A percentile compares a stretch with the other conserved stretches of the same genome.
Conservation (phyloP, 2,329 filamentous ascomycete species). For the Fusarium albidum region DNA sequence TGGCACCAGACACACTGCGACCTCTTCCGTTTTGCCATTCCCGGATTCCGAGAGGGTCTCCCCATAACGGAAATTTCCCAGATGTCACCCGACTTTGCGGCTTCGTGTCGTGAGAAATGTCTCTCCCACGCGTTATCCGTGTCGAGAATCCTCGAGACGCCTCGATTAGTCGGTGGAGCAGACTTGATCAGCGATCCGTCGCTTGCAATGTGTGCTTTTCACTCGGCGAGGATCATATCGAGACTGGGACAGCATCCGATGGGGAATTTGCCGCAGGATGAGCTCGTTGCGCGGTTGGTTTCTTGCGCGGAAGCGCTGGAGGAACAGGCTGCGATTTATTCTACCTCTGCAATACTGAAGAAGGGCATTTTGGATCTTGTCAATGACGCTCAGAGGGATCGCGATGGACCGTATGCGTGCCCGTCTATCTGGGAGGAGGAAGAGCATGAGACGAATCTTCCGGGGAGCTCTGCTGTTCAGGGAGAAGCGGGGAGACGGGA, state of each 20-base stretch:
- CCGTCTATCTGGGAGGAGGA: conserved; percentile 23
- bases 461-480: background rate
- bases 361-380: conserved; percentile 20
- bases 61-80: conserved; percentile 2
- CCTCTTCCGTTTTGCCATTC: conserved; percentile 35
- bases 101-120: conserved; percentile 13
- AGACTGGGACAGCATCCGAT: conserved; percentile 19
- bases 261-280: conserved; percentile 7
- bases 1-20: conserved; percentile 40
- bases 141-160: conserved; percentile 1
- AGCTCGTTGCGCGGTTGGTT: background rate
- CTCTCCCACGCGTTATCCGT: conserved; percentile 14
- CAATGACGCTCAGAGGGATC: conserved; percentile 4
- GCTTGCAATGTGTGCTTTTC: conserved; percentile 22
- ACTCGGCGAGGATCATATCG: conserved; percentile 23
- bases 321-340: background rate
- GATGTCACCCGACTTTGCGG: conserved; percentile 3
- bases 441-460: background rate
- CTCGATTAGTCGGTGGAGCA: background rate
- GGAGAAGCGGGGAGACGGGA: background rate
- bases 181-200: conserved; percentile 23
- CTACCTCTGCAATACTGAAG: conserved; percentile 1
- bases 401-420: conserved; percentile 1
- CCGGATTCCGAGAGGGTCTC: conserved; percentile 20
- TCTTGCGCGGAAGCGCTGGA: conserved; percentile 2